phyloP scores from a whole-genome alignment of 768 basidiomycete genomes.

The Amanita rubescens region DNA sequence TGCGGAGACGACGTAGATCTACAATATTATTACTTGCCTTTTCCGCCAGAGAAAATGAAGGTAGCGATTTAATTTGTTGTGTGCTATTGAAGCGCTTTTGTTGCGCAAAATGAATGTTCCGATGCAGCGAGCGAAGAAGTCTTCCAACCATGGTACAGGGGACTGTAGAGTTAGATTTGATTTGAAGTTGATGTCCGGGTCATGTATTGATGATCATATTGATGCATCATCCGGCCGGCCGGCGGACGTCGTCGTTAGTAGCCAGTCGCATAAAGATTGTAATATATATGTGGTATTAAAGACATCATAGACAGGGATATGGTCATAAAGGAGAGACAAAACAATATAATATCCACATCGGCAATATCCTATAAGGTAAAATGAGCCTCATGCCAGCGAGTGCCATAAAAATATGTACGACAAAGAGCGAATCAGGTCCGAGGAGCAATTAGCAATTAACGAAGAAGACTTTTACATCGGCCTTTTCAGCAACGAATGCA shows the following conservation, averaged over 20 bases:
- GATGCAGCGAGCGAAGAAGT: not conserved
- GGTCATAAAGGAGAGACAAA: slow-evolving; percentile 27
- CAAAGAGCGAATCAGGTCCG: slow-evolving; percentile 30
- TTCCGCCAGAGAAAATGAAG: slow-evolving; percentile 70
- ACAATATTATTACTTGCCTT: slow-evolving; percentile 41
- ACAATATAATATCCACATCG: slow-evolving; percentile 38
- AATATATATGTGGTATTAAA: slow-evolving; percentile 14
- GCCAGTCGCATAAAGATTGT: not conserved
- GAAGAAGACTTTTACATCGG: not conserved
- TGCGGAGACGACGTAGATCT: not conserved
- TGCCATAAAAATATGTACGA: slow-evolving; percentile 10
- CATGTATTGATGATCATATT: too few relatives aligned
- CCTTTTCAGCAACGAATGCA: not conserved
- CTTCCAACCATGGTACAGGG: not conserved
- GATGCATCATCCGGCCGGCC: too few relatives aligned
- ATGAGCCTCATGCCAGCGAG: slow-evolving; percentile 6
- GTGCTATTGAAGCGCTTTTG: slow-evolving; percentile 8
- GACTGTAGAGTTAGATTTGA: too few relatives aligned
- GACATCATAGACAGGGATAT: slow-evolving; percentile 23
- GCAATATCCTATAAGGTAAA: slow-evolving; percentile 17
- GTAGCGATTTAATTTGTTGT: slow-evolving; percentile 43
- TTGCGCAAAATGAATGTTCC: not conserved
- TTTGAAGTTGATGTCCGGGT: too few relatives aligned
- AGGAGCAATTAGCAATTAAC: slow-evolving; percentile 1
- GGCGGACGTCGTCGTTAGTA: too few relatives aligned